Base-by-base conservation (phyloP, 257 asterid genomes). In the Nicotiana tabacum region DNA sequence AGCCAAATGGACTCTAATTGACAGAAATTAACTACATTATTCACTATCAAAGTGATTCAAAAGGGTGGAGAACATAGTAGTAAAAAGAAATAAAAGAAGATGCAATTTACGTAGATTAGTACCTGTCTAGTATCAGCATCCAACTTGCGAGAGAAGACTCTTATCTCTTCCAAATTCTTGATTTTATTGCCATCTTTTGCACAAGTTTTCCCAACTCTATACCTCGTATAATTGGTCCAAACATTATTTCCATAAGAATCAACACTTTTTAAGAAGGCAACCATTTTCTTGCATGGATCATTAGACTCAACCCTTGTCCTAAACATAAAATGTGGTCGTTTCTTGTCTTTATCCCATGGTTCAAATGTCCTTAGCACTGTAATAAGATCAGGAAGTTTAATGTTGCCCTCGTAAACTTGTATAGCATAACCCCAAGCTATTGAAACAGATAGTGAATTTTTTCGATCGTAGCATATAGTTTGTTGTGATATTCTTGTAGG, bases 361-460 rank as follows among this genome's bases (percentile, higher is more conserved):
- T 88, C 88, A 93, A 83, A 81, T 24, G 18, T 88, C 57, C 77
- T 91, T 86, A 80, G 90, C 48, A 66, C 51, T 27, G 77, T 29
- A 29, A 65, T 29, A 46, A 80, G 83, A 12, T 94, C 97, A 2
- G 93, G 92, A 68, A 93, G 90, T 66, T 86, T 90, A 46, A 78
- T 83, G 51, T 93, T 85, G 16, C 92, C 97, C 82, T 92, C 89
- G 27, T 87, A 92, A 3, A 94, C 85, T 83, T 94, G 96, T 82
- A 94, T 83, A 32, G 93, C 89, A 83, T 88, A 93, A 8, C 98
- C 97, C 98, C 97, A 94, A 17, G 98, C 86, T 69, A 93, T 55
- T 6, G 97, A 90, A 84, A 92, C 82, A 2, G 97, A 93, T 85
- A 92, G 81, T 65, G 90, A 89, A 55, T 87, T 86, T 79, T 56